Conservation (phyloP, 768 basidiomycete genomes). For the Suillus cothurnatus region DNA sequence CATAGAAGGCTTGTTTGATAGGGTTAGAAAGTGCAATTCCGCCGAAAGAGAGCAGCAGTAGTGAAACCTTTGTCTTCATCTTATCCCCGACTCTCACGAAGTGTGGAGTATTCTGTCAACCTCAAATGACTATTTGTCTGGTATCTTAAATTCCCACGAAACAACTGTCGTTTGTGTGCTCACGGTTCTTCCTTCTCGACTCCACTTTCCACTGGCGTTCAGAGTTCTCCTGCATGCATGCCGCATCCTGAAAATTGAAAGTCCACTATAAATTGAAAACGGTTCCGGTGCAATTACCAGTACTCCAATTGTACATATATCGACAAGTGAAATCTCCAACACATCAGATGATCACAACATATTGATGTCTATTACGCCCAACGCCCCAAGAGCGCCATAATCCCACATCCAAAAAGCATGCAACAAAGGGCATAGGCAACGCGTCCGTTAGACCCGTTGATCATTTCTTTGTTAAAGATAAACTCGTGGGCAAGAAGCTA, state of each 20-base stretch:
- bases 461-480: slow-evolving; percentile 86
- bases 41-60: background rate
- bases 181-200: too few relatives aligned
- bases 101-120: too few relatives aligned
- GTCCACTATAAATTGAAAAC: background rate
- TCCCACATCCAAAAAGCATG: slow-evolving; percentile 78
- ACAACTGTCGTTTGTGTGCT: too few relatives aligned
- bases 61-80: background rate
- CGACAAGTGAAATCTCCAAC: background rate
- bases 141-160: too few relatives aligned
- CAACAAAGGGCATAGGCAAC: slow-evolving; percentile 74
- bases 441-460: slow-evolving; percentile 61
- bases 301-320: background rate
- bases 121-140: too few relatives aligned
- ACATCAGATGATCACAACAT: background rate
- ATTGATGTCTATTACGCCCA: slow-evolving; percentile 67
- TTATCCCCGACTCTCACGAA: background rate
- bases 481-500: slow-evolving; percentile 94
- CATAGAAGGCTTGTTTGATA: slow-evolving; percentile 4
- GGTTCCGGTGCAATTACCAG: background rate
- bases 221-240: too few relatives aligned
- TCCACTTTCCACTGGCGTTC: too few relatives aligned
- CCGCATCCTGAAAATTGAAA: too few relatives aligned
- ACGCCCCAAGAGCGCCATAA: slow-evolving; percentile 90
- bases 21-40: background rate